Conservation (phyloP, 352 stramenopile genomes). For the Globisporangium rhizosaccharum region DNA sequence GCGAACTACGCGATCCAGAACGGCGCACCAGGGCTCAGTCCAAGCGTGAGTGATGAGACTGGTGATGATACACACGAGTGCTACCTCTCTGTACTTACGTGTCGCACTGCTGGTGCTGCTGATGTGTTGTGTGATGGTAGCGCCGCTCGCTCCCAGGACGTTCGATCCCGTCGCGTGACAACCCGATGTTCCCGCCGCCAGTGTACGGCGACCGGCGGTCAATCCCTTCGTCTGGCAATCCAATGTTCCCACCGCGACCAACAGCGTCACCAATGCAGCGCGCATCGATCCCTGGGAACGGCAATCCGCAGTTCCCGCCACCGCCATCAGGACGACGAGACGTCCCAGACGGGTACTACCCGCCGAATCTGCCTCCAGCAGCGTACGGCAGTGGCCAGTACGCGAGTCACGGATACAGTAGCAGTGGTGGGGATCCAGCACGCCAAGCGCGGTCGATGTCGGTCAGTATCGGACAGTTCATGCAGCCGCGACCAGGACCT, state of each 20-base stretch:
- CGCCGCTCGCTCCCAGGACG: slow-evolving; percentile 21
- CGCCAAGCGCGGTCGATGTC: slow-evolving; percentile 57
- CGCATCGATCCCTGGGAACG: slow-evolving; percentile 43
- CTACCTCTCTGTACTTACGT: neutral
- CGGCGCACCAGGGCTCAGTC: slow-evolving; percentile 15
- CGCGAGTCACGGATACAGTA: slow-evolving; percentile 1
- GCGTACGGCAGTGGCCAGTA: slow-evolving; percentile 16
- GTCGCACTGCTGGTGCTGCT: slow-evolving; percentile 1
- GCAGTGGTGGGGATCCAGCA: slow-evolving; percentile 15
- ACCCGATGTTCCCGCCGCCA: slow-evolving; percentile 51
- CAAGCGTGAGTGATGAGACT: slow-evolving; percentile 12
- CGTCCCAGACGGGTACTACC: slow-evolving; percentile 26
- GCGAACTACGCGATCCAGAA: slow-evolving; percentile 22
- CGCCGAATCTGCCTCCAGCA: slow-evolving; percentile 12
- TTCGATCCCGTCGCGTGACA: slow-evolving; percentile 57
- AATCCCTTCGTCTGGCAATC: slow-evolving; percentile 55
- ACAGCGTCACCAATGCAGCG: slow-evolving; percentile 22
- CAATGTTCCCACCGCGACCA: slow-evolving; percentile 67
- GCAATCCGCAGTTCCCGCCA: slow-evolving; percentile 55
- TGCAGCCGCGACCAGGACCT: slow-evolving; percentile 18
- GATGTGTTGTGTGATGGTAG: slow-evolving; percentile 6
- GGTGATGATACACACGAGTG: neutral
- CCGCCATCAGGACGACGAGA: slow-evolving; percentile 40
- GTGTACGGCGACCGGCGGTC: slow-evolving; percentile 39
- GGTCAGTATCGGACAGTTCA: slow-evolving; percentile 46